phyloP scores from a whole-genome alignment of 768 basidiomycete genomes.

The Termitomyces sp. region DNA sequence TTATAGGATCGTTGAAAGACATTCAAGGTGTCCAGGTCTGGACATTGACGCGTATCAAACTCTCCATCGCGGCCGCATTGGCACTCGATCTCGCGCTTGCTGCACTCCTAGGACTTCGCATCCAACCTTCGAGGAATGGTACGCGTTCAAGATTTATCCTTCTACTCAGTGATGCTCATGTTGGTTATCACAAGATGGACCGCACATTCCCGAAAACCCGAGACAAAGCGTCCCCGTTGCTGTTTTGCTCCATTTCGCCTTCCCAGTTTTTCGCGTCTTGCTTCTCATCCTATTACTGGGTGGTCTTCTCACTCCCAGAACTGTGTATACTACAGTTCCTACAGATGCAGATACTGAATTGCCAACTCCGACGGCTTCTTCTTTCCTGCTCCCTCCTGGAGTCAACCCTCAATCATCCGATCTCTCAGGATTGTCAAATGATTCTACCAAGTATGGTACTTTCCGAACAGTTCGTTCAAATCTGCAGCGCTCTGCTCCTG shows the following conservation, averaged over 20 bases:
- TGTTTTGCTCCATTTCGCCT: conserved; percentile 35
- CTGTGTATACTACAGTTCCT: conserved; percentile 54
- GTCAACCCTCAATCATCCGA: conserved; percentile 40
- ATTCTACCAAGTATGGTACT: conserved; percentile 71
- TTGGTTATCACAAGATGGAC: conserved; percentile 12
- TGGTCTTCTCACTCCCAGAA: conserved; percentile 59
- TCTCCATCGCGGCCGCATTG: conserved; percentile 50
- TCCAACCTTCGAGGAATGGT: conserved; percentile 34
- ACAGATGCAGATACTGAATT: conserved; percentile 38
- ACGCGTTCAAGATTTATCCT: conserved; percentile 9
- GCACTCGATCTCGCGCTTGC: conserved; percentile 59
- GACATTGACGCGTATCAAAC: conserved; percentile 55
- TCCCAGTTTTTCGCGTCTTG: conserved; percentile 65
- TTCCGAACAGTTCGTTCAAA: conserved; percentile 53
- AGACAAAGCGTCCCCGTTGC: conserved; percentile 23
- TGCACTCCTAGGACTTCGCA: conserved; percentile 44
- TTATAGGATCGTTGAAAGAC: conserved; percentile 79
- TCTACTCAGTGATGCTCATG: conserved; percentile 12
- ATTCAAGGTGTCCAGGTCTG: conserved; percentile 67
- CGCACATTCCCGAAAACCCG: conserved; percentile 29
- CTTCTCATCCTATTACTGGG: conserved; percentile 58
- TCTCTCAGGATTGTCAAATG: conserved; percentile 33
- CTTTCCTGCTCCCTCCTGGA: conserved; percentile 54
- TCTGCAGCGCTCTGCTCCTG: conserved; percentile 48
- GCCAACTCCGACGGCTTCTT: conserved; percentile 41